Conservation (phyloP, 1,284 basidiomycete species). For the Pseudozyma flocculosa region DNA sequence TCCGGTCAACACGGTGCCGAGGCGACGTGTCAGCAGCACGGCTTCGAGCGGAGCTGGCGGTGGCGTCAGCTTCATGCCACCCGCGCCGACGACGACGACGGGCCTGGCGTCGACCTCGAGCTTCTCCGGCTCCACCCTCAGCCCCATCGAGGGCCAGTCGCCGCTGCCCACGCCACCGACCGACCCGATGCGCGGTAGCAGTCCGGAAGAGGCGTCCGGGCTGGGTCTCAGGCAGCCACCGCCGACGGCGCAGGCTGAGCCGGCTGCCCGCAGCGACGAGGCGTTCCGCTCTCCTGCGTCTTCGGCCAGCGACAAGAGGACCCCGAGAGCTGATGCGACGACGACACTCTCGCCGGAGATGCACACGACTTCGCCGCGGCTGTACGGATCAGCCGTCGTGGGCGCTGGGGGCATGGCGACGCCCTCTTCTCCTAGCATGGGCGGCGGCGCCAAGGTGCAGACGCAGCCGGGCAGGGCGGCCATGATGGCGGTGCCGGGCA, state of each 20-base stretch:
- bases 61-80: slow-evolving; percentile 31
- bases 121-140: slow-evolving; percentile 2
- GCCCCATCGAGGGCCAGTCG: background rate
- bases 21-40: slow-evolving; percentile 26
- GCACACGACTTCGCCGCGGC: background rate
- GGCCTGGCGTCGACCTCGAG: slow-evolving; percentile 13
- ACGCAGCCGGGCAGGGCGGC: slow-evolving; percentile 41
- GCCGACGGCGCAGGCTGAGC: too few species aligned
- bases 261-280: too few species aligned
- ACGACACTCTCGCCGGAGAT: background rate
- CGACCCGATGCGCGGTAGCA: too few species aligned
- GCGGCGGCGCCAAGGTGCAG: background rate
- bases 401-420: background rate
- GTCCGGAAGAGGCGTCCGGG: too few species aligned
- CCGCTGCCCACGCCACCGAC: background rate
- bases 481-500: slow-evolving; percentile 53
- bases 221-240: too few species aligned
- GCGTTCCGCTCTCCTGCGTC: too few species aligned
- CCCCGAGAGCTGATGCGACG: too few species aligned
- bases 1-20: too few species aligned
- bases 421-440: background rate
- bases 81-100: slow-evolving; percentile 24
- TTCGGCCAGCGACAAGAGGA: too few species aligned
- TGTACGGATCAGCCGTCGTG: background rate
- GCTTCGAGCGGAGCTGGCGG: slow-evolving; percentile 15